These are phyloP conservation scores for Endogone sp. DNA, from an alignment of 192 early-diverging fungal species.

Conservation along the genomic window DNA sequence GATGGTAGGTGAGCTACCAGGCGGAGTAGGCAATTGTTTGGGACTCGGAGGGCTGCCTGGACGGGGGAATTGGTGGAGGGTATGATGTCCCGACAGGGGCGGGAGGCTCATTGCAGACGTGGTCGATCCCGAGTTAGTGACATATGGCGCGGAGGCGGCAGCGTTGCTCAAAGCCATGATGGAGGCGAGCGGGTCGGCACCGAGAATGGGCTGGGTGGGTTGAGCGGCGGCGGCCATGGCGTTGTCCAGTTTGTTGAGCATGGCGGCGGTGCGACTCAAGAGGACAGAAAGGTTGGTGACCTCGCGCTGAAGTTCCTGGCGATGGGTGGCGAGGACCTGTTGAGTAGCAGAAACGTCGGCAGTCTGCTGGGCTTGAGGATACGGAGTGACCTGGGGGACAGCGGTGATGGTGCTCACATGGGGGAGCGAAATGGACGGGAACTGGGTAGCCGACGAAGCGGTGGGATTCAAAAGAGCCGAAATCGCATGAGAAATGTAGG, in stretches of 20 bases:
- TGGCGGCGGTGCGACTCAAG: slow-evolving; percentile 46
- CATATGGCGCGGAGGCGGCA: slow-evolving; percentile 11
- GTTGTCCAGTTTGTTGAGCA: slow-evolving; percentile 48
- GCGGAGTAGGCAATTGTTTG: no score
- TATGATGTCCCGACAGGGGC: slow-evolving; percentile 7
- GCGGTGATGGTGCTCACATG: background rate
- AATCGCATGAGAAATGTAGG: no score
- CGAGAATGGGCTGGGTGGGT: background rate
- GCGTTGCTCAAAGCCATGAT: slow-evolving; percentile 14
- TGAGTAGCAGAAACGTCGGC: slow-evolving; percentile 24
- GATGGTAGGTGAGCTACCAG: no score
- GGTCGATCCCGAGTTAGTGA: background rate
- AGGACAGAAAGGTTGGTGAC: slow-evolving; percentile 47
- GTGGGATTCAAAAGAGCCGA: background rate
- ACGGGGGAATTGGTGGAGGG: slow-evolving; percentile 1
- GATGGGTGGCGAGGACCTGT: slow-evolving; percentile 47
- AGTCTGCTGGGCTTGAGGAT: background rate
- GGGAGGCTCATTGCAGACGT: background rate
- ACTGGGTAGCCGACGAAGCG: slow-evolving; percentile 2
- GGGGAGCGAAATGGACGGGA: background rate
- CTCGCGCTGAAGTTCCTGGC: slow-evolving; percentile 51
- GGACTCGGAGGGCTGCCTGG: no score
- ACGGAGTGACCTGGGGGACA: no score
- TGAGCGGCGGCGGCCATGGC: slow-evolving; percentile 31
- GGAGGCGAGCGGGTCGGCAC: slow-evolving; percentile 13